phyloP scores from a whole-genome alignment of 148 eudicot species.

The Rhododendron mucronatum region DNA sequence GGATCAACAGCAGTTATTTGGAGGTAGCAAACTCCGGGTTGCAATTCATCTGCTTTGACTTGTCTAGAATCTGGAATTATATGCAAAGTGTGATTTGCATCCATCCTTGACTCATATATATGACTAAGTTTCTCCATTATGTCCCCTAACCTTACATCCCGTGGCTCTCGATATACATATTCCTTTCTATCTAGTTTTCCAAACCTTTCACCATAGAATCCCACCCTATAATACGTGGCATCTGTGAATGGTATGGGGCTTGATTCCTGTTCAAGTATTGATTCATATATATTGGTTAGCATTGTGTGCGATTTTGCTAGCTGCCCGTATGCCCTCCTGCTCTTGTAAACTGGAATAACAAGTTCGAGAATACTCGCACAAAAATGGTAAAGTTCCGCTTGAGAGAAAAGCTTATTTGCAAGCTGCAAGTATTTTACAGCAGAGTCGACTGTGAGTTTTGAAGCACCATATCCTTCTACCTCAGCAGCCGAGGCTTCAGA shows the following conservation, averaged over 20 bases:
- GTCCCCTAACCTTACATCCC: constrained; percentile 96
- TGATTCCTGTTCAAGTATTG: constrained; percentile 96
- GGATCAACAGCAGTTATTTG: constrained; percentile 99
- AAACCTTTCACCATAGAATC: constrained; percentile 92
- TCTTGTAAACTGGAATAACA: constrained; percentile 94
- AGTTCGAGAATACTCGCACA: constrained; percentile 96
- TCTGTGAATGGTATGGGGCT: constrained; percentile 98
- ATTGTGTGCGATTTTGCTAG: constrained; percentile 97
- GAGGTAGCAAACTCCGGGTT: constrained; percentile 85
- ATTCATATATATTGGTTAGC: constrained; percentile 92
- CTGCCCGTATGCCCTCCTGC: constrained; percentile 94
- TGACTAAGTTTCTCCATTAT: constrained; percentile 99
- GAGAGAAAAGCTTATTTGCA: constrained; percentile 97
- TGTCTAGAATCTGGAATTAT: constrained; percentile 97
- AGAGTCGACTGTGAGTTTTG: constrained; percentile 96
- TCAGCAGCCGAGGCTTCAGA: constrained; percentile 97
- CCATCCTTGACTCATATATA: constrained; percentile 90
- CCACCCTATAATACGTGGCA: constrained; percentile 99
- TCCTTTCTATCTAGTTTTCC: constrained; percentile 85
- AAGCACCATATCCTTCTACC: constrained; percentile 99
- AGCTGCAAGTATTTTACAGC: constrained; percentile 97
- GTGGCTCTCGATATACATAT: constrained; percentile 92
- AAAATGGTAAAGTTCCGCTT: constrained; percentile 92
- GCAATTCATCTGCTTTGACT: constrained; percentile 90
- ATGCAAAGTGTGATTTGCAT: constrained; percentile 72